Base-by-base conservation (phyloP, 495 filamentous ascomycete species). In the Xylaria longipes region DNA sequence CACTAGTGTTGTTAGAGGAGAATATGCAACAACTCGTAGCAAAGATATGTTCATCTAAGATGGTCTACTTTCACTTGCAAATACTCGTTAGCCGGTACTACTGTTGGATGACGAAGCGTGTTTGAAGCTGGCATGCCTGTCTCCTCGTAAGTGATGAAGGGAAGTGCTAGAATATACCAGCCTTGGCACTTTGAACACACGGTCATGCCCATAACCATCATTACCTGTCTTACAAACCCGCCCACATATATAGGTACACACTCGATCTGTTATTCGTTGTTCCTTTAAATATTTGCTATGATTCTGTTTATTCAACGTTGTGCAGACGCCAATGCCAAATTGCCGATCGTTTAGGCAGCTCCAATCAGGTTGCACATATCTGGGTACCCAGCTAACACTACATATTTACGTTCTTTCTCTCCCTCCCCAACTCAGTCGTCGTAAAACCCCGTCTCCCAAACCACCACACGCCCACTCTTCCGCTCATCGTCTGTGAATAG, bases 401-500 rank as follows among this genome's bases (percentile, higher is more conserved):
- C n/a, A 22, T n/a, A 65, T 29, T 48, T 48, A 48, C 4, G 6
- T 29, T 48, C 41, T 54, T 50, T 20, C 29, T 41, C 27, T 2
- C 4, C 29, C 27, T 27, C 35, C 45, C 4, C 4, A 14, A 14
- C 12, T 46, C 20, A 52, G 15, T 68, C 66, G 45, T 79, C 73
- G 48, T 78, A 84, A 39, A 80, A 79, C n/a, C 83, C 81, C 17
- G 82, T 84, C 71, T 84, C 85, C 87, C 87, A 99, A 54, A 97
- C 93, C 9, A 98, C 85, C 72, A 99, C 87, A 79, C 94, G 91
- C n/a, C 96, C 97, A 35, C 81, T 81, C 73, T 97, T 87, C 75
- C 96, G 88, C 86, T 87, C 90, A 82, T 99, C 96, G 77, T 98
- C 96, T 73, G 97, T 94, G 83, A 91, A 93, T 71, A 90, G 85